Conservation (phyloP, 2,329 filamentous ascomycete species). For the Fusarium paranaense region DNA sequence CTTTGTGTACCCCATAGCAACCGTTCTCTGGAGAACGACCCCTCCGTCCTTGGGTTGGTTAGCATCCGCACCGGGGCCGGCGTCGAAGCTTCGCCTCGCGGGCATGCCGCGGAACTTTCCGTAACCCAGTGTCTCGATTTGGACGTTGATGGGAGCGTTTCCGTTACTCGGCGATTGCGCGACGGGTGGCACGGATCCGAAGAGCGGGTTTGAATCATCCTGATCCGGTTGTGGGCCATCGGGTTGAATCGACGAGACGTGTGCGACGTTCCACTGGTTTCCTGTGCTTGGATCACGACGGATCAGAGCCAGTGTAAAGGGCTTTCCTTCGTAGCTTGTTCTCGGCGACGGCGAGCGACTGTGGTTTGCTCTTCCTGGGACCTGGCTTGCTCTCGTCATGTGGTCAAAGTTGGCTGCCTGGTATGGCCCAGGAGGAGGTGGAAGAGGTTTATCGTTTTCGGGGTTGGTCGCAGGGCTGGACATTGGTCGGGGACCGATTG, state of each 20-base stretch:
- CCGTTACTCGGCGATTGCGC: constrained; percentile 19
- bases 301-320: constrained; percentile 73
- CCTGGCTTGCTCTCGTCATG: constrained; percentile 12
- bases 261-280: constrained; percentile 81
- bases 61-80: constrained; percentile 29
- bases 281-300: constrained; percentile 78
- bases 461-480: constrained; percentile 8
- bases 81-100: constrained; percentile 51
- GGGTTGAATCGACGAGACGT: constrained; percentile 67
- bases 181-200: constrained; percentile 38
- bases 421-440: constrained; percentile 16
- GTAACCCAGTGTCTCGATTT: constrained; percentile 67
- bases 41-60: constrained; percentile 31
- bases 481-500: constrained; percentile 43
- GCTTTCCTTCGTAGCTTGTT: constrained; percentile 51
- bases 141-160: constrained; percentile 61
- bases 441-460: constrained; percentile 23
- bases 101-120: constrained; percentile 67
- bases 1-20: constrained; percentile 68
- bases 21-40: constrained; percentile 62
- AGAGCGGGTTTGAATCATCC: constrained; percentile 38
- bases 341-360: constrained; percentile 53
- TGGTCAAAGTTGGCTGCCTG: constrained; percentile 23
- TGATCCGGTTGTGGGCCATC: constrained; percentile 48
- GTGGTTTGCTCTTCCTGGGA: background rate